phyloP scores from a whole-genome alignment of 2,329 filamentous ascomycete genomes.

The Endocalyx cinctus region DNA sequence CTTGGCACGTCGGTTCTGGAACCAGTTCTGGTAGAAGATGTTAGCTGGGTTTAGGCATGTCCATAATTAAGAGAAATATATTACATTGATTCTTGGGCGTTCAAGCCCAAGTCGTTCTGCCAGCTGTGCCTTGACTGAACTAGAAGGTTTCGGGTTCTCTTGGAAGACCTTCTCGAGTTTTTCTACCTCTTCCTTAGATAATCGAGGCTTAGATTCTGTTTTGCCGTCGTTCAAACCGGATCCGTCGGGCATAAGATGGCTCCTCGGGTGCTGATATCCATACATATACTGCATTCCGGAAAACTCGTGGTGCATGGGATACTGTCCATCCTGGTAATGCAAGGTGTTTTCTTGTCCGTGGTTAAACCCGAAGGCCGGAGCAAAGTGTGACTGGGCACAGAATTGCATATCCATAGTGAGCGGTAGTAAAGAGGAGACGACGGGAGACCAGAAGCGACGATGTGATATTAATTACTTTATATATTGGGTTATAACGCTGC shows the following conservation, averaged over 20 bases:
- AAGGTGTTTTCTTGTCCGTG: conserved; percentile 19
- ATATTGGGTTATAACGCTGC: conserved; percentile 10
- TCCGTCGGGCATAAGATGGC: conserved; percentile 20
- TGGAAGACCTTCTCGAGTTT: conserved; percentile 57
- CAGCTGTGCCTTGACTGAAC: conserved; percentile 55
- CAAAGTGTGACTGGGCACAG: conserved; percentile 19
- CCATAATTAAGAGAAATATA: conserved; percentile 19
- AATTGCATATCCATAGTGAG: conserved; percentile 27
- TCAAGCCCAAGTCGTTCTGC: conserved; percentile 60
- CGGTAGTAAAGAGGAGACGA: no score
- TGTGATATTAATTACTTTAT: conserved; percentile 13
- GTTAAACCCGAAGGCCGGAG: conserved; percentile 20
- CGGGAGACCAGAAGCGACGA: conserved; percentile 6
- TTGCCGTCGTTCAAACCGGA: conserved; percentile 22
- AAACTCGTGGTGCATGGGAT: conserved; percentile 18
- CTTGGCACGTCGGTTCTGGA: conserved; percentile 62
- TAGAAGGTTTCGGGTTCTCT: conserved; percentile 61
- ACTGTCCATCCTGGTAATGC: conserved; percentile 23
- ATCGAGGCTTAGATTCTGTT: conserved; percentile 47
- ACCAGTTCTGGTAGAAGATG: conserved; percentile 54
- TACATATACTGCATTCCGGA: conserved; percentile 25
- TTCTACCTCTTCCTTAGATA: conserved; percentile 74
- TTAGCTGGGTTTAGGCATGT: conserved; percentile 19
- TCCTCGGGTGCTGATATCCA: conserved; percentile 20
- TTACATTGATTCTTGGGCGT: conserved; percentile 59